Conservation (phyloP, 2,329 filamentous ascomycete genomes). For the Orbilia blumenaviensis region DNA sequence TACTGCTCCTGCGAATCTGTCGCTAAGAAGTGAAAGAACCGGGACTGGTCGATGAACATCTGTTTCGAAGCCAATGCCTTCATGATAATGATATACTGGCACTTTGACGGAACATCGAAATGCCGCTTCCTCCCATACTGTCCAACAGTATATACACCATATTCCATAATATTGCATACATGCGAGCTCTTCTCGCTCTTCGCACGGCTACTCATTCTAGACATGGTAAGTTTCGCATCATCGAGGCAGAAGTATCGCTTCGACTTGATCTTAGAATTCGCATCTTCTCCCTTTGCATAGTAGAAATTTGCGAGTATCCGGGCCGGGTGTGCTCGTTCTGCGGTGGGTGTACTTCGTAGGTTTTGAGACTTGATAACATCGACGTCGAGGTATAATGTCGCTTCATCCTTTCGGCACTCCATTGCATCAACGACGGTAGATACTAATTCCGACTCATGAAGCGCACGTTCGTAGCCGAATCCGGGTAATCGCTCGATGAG, state of each 20-base stretch:
- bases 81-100: constrained; percentile 51
- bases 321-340: constrained; percentile 10
- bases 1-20: constrained; percentile 51
- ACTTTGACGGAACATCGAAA: constrained; percentile 46
- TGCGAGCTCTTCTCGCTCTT: constrained; percentile 51
- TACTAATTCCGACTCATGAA: constrained; percentile 36
- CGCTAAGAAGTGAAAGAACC: constrained; percentile 48
- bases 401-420: constrained; percentile 43
- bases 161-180: constrained; percentile 51
- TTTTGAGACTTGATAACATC: constrained; percentile 42
- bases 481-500: constrained; percentile 39
- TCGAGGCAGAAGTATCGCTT: constrained; percentile 51
- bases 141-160: constrained; percentile 47
- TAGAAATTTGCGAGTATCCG: constrained; percentile 44
- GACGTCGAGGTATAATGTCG: constrained; percentile 39
- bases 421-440: constrained; percentile 43
- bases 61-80: constrained; percentile 43
- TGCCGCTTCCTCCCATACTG: constrained; percentile 48
- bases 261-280: constrained; percentile 43
- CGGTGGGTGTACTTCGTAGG: constrained; percentile 11
- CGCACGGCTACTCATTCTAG: constrained; percentile 39
- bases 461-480: constrained; percentile 43
- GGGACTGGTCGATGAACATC: constrained; percentile 49
- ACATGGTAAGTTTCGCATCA: constrained; percentile 48
- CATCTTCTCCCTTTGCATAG: constrained; percentile 44